Evolutionary conservation across 108 stramenopile species (phyloP).

Genomic region (Epithemia pelagica): DNA sequence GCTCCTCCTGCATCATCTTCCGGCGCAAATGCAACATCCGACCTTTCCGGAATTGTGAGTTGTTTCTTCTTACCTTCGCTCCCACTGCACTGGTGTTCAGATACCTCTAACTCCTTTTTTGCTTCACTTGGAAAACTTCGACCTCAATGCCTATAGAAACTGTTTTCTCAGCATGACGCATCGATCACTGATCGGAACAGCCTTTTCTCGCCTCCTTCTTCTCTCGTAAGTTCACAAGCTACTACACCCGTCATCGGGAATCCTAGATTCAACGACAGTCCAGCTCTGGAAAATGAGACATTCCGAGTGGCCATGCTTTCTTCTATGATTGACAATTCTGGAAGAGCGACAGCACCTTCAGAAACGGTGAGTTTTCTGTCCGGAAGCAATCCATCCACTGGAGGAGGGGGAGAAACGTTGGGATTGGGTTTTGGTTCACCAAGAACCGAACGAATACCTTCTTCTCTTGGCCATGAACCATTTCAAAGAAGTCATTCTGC

Average conservation of each 20-base stretch:
- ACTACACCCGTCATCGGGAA: neutral
- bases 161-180: neutral
- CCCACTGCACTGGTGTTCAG: too few relatives aligned
- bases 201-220: neutral
- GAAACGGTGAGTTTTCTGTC: neutral
- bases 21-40: neutral
- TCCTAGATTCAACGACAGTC: neutral
- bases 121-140: too few relatives aligned
- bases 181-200: neutral
- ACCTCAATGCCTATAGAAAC: too few relatives aligned
- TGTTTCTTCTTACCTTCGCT: too few relatives aligned
- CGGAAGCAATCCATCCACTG: neutral
- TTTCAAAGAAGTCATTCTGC: constrained; percentile 1
- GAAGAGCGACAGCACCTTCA: constrained; percentile 7
- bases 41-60: neutral
- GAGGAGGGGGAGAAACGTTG: neutral
- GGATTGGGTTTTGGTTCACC: neutral
- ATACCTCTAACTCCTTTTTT: too few relatives aligned
- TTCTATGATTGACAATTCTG: neutral
- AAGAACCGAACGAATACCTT: neutral
- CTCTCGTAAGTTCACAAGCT: neutral
- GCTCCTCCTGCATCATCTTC: constrained; percentile 17
- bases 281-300: neutral
- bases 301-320: neutral
- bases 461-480: neutral